Evolutionary conservation across 768 basidiomycete species (phyloP), one percentile per base, ranked within the genome.

Genomic region (Podaxis carcinomalis): DNA sequence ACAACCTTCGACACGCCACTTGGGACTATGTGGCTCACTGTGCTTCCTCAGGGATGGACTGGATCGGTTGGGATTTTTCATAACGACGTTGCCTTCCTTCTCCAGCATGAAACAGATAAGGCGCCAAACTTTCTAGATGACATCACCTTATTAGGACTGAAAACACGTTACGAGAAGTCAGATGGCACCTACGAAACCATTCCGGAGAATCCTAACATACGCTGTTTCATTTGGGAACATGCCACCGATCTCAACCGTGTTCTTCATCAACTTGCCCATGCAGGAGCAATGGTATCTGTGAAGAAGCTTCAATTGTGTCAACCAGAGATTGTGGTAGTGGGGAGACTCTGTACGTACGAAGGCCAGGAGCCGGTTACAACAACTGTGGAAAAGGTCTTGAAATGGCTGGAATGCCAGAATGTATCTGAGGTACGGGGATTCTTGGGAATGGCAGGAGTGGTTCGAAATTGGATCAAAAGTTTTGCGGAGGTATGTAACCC

Each of bases 1-100:
- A 80, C 78, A 0, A 73, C 75, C 0, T 81, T 81, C 61, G 67
- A 72, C 59, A 77, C 73, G 0, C 78, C 75, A 0, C 64, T 76
- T 5, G 76, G 77, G 1, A 63, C 70, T 0, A 57, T 77, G 0
- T 68, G 69, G 0, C 66, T 80, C 0, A 75, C 72, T 0, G 69
- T 67, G 0, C 47, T 82, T 0, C 78, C 75, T 0, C 75, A 72
- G 63, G 81, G 79, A 1, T 77, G 68, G 44, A 79, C 79, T 0
- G 80, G 81, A 28, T 74, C 68, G 1, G 69, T 67, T 0, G 58
- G 62, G 3, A 70, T 68, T 62, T 77, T 72, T 50, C 74, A 76
- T 40, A 68, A 71, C 27, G 68, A 70, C 47, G 71, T 74, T 63
- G 65, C 65, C 0, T 74, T 74, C 32, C 62, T 79, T 1, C 35